Percentiles rank a stretch among this genome's conserved stretches.
Conservation (phyloP, 257 asterid genomes). For the Nicotiana benthamiana region DNA sequence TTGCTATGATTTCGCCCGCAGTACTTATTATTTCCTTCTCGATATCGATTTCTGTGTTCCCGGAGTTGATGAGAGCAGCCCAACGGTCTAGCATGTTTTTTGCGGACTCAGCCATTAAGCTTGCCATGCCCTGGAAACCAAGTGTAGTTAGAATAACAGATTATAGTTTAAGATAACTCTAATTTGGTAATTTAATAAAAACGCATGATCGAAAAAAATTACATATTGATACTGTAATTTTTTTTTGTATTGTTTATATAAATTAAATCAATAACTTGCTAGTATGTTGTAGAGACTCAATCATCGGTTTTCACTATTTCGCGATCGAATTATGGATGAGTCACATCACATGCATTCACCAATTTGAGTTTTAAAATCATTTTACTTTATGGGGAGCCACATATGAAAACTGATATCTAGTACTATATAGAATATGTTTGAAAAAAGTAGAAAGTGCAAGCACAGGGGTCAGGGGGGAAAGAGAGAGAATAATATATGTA, state of each 20-base stretch:
- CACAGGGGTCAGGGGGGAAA: background rate
- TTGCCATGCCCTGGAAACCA: slow-evolving; percentile 53
- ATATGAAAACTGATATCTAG: background rate
- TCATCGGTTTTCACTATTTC: too few species aligned
- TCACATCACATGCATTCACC: background rate
- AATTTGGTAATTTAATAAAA: too few species aligned
- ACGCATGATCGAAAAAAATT: too few species aligned
- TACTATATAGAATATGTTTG: background rate
- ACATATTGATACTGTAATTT: too few species aligned
- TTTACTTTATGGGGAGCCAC: background rate
- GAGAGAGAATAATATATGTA: background rate
- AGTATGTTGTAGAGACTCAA: too few species aligned
- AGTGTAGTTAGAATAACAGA: background rate
- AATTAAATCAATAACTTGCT: background rate
- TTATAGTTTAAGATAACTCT: too few species aligned
- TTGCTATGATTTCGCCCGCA: slow-evolving; percentile 82
- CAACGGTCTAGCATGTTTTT: slow-evolving; percentile 61
- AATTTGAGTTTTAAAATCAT: background rate
- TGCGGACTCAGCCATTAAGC: slow-evolving; percentile 64
- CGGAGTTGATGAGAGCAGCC: slow-evolving; percentile 36
- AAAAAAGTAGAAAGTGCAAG: background rate
- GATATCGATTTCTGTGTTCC: slow-evolving; percentile 50
- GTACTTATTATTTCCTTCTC: slow-evolving; percentile 60
- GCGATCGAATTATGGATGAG: background rate
- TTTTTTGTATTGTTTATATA: background rate